Conservation (phyloP, 108 stramenopile species). For the Fragilaria radians region DNA sequence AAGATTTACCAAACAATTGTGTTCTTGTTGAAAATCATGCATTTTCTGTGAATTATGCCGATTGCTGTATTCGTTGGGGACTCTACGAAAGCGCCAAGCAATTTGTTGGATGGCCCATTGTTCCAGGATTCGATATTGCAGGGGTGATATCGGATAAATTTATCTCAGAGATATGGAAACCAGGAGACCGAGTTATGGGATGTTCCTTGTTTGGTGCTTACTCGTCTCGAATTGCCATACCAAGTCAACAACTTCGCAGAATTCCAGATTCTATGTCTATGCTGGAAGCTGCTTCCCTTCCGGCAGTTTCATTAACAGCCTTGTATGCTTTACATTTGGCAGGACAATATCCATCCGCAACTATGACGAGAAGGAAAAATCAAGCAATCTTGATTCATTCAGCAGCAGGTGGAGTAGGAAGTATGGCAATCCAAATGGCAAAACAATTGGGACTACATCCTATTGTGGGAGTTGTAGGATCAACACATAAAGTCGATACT, state of each 20-base stretch:
- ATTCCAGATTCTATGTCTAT: constrained; percentile 44
- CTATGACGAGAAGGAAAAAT: constrained; percentile 15
- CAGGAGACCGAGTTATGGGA: constrained; percentile 78
- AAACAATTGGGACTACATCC: constrained; percentile 61
- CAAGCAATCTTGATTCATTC: constrained; percentile 79
- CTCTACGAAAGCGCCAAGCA: constrained; percentile 81
- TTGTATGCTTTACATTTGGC: constrained; percentile 73
- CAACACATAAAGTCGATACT: constrained; percentile 59
- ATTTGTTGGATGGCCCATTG: constrained; percentile 87
- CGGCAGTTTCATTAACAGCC: constrained; percentile 80
- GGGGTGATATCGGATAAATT: constrained; percentile 28
- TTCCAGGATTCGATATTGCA: constrained; percentile 86
- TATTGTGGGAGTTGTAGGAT: constrained; percentile 81
- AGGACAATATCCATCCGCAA: constrained; percentile 41
- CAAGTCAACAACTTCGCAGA: constrained; percentile 60
- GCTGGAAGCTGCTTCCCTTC: constrained; percentile 65
- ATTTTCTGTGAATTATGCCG: constrained; percentile 82
- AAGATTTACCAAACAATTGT: constrained; percentile 30
- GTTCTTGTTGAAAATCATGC: constrained; percentile 51
- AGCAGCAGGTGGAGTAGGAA: constrained; percentile 84
- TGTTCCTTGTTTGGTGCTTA: constrained; percentile 86
- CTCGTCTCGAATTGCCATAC: constrained; percentile 59
- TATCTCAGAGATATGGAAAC: constrained; percentile 3
- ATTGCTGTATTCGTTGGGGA: constrained; percentile 83
- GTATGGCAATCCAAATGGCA: constrained; percentile 82